Evolutionary conservation across 768 basidiomycete genomes (phyloP).

Genomic region (Amanita jacksonii): DNA sequence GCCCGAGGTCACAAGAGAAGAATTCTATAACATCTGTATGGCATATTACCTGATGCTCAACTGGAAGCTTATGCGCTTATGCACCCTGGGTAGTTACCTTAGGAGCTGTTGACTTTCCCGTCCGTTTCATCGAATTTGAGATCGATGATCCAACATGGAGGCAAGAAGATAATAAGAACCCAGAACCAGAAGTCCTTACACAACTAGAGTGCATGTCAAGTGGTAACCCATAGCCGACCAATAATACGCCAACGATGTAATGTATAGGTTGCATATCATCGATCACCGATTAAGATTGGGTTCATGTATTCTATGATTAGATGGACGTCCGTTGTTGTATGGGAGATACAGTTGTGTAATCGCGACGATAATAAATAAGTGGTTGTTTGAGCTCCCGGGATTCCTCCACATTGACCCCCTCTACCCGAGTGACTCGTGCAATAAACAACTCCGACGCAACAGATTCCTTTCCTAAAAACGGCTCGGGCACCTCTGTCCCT

Average conservation of each 20-base stretch:
- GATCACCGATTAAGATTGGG: neutral
- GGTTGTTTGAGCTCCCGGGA: constrained; percentile 30
- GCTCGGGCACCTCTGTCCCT: constrained; percentile 8
- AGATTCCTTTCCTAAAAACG: constrained; percentile 13
- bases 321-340: constrained; percentile 16
- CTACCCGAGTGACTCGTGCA: constrained; percentile 63
- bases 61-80: neutral
- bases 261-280: no score
- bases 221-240: no score
- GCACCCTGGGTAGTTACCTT: constrained; percentile 19
- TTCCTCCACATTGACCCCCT: constrained; percentile 9
- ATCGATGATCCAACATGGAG: no score
- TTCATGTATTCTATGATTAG: neutral
- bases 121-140: constrained; percentile 30
- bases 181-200: no score
- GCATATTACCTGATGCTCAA: neutral
- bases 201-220: no score
- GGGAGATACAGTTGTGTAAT: constrained; percentile 36
- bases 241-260: no score
- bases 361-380: constrained; percentile 53
- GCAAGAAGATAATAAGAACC: no score
- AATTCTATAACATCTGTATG: constrained; percentile 32
- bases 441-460: constrained; percentile 68
- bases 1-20: constrained; percentile 26
- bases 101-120: constrained; percentile 24